phyloP scores from a whole-genome alignment of 2,329 filamentous ascomycete genomes.

The Tolypocladium album region DNA sequence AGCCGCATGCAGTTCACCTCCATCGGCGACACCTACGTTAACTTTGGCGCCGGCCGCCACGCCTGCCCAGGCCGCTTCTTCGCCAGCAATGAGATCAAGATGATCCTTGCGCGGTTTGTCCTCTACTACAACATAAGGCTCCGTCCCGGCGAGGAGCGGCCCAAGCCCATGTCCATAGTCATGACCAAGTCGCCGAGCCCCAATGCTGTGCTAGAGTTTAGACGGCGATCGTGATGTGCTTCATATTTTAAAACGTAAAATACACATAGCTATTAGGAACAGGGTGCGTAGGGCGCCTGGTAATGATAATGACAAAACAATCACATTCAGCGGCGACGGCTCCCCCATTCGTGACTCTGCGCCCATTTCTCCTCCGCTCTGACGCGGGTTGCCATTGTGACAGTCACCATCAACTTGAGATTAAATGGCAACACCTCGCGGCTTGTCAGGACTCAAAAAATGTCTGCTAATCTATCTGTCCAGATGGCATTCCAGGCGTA shows the following conservation, averaged over 20 bases:
- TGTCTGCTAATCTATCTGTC: conserved; percentile 2
- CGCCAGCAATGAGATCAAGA: conserved; percentile 33
- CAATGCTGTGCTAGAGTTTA: conserved; percentile 28
- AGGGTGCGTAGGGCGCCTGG: background rate
- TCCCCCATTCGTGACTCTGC: too few species aligned
- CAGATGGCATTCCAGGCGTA: background rate
- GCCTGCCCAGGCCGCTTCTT: conserved; percentile 39
- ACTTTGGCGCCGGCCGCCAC: conserved; percentile 36
- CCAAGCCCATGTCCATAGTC: conserved; percentile 24
- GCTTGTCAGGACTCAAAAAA: background rate
- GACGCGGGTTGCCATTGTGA: background rate
- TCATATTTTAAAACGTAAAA: background rate
- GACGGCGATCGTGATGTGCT: conserved; percentile 12
- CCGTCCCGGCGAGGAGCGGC: conserved; percentile 25
- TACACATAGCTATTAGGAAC: background rate
- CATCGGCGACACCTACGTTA: conserved; percentile 29
- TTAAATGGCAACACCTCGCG: too few species aligned
- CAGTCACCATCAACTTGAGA: background rate
- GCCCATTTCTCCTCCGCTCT: background rate
- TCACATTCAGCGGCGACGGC: background rate
- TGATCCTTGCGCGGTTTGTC: conserved; percentile 29
- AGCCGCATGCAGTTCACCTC: conserved; percentile 33
- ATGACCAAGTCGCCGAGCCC: conserved; percentile 31
- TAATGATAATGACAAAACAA: background rate
- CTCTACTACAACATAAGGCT: conserved; percentile 31